Percentiles rank a stretch among this genome's conserved stretches.
phyloP scores from a whole-genome alignment of 2,329 filamentous ascomycete species.

The Ceratocystis ficicola region DNA sequence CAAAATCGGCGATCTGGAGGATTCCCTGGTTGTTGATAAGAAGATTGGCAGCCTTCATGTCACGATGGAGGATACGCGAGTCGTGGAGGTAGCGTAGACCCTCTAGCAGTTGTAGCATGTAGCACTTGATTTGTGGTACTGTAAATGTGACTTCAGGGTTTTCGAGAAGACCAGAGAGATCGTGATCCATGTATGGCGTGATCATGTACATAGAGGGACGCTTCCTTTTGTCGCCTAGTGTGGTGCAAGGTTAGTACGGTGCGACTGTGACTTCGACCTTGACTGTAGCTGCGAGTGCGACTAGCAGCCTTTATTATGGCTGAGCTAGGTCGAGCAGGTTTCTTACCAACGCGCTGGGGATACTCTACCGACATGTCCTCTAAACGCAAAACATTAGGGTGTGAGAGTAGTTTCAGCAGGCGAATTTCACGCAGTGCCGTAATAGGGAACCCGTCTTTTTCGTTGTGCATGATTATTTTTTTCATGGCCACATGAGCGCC shows the following conservation, averaged over 20 bases:
- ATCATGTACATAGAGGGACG: conserved; percentile 95
- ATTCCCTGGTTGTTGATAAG: conserved; percentile 90
- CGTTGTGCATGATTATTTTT: conserved; percentile 98
- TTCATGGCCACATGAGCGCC: conserved; percentile 76
- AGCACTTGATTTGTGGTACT: conserved; percentile 91
- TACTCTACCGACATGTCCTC: conserved; percentile 96
- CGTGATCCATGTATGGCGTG: conserved; percentile 97
- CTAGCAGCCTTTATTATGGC: background rate
- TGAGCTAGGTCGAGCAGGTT: conserved; percentile 25
- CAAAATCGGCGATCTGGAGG: conserved; percentile 94
- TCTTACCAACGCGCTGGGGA: conserved; percentile 44
- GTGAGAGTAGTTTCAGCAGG: conserved; percentile 85
- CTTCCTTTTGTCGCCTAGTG: conserved; percentile 57
- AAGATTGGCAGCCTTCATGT: conserved; percentile 98
- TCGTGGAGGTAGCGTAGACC: conserved; percentile 85
- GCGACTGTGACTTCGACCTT: background rate
- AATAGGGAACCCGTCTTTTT: conserved; percentile 99
- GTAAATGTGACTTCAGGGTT: conserved; percentile 83
- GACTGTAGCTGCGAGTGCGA: too few relatives aligned
- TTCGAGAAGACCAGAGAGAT: conserved; percentile 90
- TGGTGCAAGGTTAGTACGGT: background rate
- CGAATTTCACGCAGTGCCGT: conserved; percentile 96
- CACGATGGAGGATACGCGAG: conserved; percentile 78
- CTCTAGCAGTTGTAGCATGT: conserved; percentile 84
- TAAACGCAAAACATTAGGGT: conserved; percentile 72